Percentiles rank a stretch among this genome's conserved stretches.
Conservation (phyloP, 2,329 filamentous ascomycete species). For the Microdochium trichocladiopsis region DNA sequence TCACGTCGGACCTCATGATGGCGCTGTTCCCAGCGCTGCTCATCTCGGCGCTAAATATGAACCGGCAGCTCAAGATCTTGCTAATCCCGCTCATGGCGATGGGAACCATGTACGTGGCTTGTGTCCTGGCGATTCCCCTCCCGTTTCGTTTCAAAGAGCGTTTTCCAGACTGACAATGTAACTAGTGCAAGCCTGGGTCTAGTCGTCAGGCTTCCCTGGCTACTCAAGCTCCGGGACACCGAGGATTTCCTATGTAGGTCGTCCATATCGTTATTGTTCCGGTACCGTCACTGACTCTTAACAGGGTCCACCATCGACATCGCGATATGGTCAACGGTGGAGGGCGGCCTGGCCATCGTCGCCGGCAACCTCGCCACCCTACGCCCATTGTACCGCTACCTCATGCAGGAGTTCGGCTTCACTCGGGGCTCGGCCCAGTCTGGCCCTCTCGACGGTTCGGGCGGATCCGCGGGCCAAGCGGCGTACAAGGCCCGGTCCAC, state of each 20-base stretch:
- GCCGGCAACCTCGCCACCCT: background rate
- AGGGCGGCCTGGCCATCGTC: background rate
- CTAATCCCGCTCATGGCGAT: conserved; percentile 37
- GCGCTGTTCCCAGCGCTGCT: conserved; percentile 34
- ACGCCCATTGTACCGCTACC: background rate
- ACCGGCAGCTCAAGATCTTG: conserved; percentile 30
- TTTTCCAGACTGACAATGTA: too few relatives aligned
- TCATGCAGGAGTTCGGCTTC: background rate
- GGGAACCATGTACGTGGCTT: conserved; percentile 27
- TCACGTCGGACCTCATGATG: conserved; percentile 27
- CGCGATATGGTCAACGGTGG: background rate
- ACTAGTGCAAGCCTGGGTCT: background rate
- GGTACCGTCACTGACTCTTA: too few relatives aligned
- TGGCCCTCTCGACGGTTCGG: background rate
- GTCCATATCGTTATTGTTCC: background rate
- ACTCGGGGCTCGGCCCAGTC: background rate
- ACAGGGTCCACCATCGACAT: background rate
- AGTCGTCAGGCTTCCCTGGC: background rate
- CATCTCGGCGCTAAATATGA: conserved; percentile 38
- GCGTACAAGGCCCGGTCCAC: too few relatives aligned
- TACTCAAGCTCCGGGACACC: background rate
- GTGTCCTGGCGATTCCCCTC: background rate
- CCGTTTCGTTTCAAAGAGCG: background rate
- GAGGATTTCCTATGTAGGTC: background rate
- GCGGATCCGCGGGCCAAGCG: background rate